Percentiles rank a stretch among this genome's conserved stretches.
Conservation (phyloP, 306 rosid species). For the Fagus crenata region DNA sequence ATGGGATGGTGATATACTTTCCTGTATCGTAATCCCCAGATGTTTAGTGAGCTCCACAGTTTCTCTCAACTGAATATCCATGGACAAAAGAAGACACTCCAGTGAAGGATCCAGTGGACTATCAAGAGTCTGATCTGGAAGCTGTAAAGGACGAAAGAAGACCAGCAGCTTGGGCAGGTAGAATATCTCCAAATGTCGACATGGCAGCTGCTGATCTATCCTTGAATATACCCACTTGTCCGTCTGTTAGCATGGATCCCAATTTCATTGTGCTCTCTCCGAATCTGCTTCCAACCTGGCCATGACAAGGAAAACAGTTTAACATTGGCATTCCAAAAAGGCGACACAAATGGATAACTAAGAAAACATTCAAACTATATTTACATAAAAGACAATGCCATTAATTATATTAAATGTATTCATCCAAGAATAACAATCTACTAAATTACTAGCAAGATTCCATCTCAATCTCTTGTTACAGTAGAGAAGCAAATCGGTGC, state of each 20-base stretch:
- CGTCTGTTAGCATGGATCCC: conserved; percentile 88
- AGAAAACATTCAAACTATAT: conserved; percentile 23
- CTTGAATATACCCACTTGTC: conserved; percentile 96
- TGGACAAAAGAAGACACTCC: not conserved
- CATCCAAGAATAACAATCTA: not conserved
- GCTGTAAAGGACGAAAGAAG: conserved; percentile 94
- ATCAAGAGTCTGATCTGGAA: conserved; percentile 84
- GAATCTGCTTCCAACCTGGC: conserved; percentile 89
- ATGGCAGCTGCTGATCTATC: conserved; percentile 90
- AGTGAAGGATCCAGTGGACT: conserved; percentile 12
- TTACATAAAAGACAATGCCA: not conserved
- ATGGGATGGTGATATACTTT: not conserved
- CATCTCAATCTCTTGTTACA: not conserved
- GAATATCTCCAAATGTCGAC: conserved; percentile 93
- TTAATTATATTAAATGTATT: not conserved
- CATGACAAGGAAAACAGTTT: conserved; percentile 15
- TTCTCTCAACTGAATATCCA: not conserved
- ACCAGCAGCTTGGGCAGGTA: conserved; percentile 98
- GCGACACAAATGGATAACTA: conserved; percentile 13
- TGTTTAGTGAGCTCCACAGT: not conserved
- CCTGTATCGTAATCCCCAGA: not conserved
- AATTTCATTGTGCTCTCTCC: conserved; percentile 96
- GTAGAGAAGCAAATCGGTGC: not conserved
- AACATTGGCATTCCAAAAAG: conserved; percentile 18
- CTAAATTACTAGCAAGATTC: not conserved